These are phyloP conservation scores for Lentinula guzmanii DNA, from an alignment of 768 basidiomycete species.

Conservation along the genomic window DNA sequence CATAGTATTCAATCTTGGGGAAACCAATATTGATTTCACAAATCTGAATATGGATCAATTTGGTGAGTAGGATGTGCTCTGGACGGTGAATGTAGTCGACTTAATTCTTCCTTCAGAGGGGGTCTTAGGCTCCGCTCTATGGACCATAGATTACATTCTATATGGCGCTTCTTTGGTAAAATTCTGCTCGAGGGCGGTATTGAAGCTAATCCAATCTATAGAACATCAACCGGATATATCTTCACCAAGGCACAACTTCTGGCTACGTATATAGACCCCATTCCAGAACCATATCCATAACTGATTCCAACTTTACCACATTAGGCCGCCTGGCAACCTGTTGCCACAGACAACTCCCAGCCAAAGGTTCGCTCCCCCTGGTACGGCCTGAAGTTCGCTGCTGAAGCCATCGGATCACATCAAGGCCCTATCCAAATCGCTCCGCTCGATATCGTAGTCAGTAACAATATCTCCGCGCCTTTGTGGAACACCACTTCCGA, in stretches of 20 bases:
- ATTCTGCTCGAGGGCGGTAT: not conserved
- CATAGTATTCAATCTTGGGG: not conserved
- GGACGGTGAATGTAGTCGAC: not conserved
- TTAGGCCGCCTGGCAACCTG: slow-evolving; percentile 3
- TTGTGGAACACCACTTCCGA: not conserved
- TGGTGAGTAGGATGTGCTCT: not conserved
- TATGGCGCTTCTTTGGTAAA: not conserved
- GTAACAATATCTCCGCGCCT: not conserved
- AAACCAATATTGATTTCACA: slow-evolving; percentile 2
- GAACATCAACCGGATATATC: slow-evolving; percentile 1
- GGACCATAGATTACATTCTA: slow-evolving; percentile 1
- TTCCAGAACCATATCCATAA: not conserved
- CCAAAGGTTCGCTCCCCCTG: not conserved
- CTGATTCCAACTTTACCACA: not conserved
- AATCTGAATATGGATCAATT: slow-evolving; percentile 4
- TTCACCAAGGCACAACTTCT: slow-evolving; percentile 4
- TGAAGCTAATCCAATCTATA: not conserved
- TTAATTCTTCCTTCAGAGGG: not conserved
- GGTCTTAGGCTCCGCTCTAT: slow-evolving; percentile 1
- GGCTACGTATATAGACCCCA: not conserved
- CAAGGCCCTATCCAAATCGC: slow-evolving; percentile 2
- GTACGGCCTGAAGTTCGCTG: slow-evolving; percentile 3
- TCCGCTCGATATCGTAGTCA: not conserved
- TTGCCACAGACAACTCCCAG: not conserved
- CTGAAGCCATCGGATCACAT: not conserved